Evolutionary conservation across 176 grass and related monocot genomes (phyloP).

Genomic region (Hordeum marinum): DNA sequence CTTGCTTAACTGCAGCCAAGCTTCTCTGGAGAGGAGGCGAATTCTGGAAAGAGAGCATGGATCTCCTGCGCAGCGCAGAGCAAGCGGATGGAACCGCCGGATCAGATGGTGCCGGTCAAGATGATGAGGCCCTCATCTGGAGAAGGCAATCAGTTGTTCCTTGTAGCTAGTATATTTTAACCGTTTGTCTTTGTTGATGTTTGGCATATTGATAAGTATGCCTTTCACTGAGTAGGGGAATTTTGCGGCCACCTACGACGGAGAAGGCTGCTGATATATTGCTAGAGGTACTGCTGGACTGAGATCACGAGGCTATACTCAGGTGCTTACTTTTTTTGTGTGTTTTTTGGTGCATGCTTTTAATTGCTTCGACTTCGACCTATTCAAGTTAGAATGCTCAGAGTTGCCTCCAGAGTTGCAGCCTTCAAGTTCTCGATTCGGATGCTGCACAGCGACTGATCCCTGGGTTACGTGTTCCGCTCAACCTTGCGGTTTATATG

Average conservation of each 20-base stretch:
- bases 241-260: conserved; percentile 60
- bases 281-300: conserved; percentile 67
- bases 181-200: neutral
- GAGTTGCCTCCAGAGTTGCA: conserved; percentile 75
- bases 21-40: conserved; percentile 85
- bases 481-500: conserved; percentile 82
- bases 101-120: neutral
- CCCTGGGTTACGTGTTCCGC: conserved; percentile 63
- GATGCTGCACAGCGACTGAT: conserved; percentile 48
- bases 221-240: conserved; percentile 48
- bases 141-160: conserved; percentile 63
- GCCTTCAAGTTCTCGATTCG: conserved; percentile 59
- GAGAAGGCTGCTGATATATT: conserved; percentile 72
- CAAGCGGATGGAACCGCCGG: conserved; percentile 22
- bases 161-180: neutral
- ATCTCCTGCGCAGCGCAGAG: conserved; percentile 50
- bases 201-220: neutral
- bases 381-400: conserved; percentile 88
- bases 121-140: conserved; percentile 47
- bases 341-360: conserved; percentile 21
- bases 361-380: conserved; percentile 43
- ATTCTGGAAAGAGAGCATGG: conserved; percentile 85
- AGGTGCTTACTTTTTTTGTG: conserved; percentile 38
- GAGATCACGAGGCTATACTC: conserved; percentile 11
- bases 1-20: conserved; percentile 53